Percentiles rank a stretch among this genome's conserved stretches.
Conservation (phyloP, 805 yeast genomes). For the Starmerella stellata region DNA sequence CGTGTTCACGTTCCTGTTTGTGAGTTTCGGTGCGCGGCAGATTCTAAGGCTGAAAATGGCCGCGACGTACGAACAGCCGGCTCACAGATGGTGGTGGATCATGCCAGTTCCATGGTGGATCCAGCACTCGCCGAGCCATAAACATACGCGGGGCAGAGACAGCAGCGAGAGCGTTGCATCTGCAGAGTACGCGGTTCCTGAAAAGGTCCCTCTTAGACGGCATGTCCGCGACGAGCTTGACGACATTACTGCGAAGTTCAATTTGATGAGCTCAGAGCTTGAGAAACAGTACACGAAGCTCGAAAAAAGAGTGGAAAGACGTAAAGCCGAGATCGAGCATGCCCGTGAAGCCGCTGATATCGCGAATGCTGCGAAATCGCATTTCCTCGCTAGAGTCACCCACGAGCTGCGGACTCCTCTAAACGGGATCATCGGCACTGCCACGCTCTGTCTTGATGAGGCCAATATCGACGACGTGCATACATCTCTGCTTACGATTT, state of each 20-base stretch:
- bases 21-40: conserved; percentile 17
- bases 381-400: conserved; percentile 77
- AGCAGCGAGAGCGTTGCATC: conserved; percentile 2
- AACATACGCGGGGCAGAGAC: background rate
- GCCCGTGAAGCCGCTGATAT: conserved; percentile 69
- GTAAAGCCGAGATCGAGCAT: conserved; percentile 73
- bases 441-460: conserved; percentile 73
- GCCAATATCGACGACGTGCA: conserved; percentile 44
- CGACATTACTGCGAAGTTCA: conserved; percentile 75
- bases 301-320: conserved; percentile 70
- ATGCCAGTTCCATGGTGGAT: conserved; percentile 13
- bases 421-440: conserved; percentile 91
- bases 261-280: conserved; percentile 82
- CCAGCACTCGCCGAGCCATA: conserved; percentile 5
- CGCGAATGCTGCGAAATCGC: conserved; percentile 93
- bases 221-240: conserved; percentile 53
- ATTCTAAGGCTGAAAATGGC: conserved; percentile 17
- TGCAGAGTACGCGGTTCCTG: conserved; percentile 16
- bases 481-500: conserved; percentile 61
- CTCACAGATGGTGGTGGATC: conserved; percentile 9
- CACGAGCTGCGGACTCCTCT: conserved; percentile 91
- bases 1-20: conserved; percentile 13
- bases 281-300: conserved; percentile 67
- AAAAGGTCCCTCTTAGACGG: conserved; percentile 12
- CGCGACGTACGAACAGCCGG: conserved; percentile 15